Conservation (phyloP, 2,329 filamentous ascomycete species). For the Talaromyces sp. region DNA sequence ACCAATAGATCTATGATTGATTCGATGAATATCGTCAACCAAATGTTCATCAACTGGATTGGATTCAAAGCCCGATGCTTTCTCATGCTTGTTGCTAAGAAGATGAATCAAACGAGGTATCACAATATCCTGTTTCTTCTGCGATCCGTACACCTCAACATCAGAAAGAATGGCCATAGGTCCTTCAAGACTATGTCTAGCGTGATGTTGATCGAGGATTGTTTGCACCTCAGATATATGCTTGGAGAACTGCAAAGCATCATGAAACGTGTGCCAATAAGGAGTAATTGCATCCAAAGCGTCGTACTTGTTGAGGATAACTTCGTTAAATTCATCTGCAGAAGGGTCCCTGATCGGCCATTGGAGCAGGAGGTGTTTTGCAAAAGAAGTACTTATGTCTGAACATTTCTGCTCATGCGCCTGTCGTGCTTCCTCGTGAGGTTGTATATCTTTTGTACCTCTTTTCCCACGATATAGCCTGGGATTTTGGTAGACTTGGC, state of each 20-base stretch:
- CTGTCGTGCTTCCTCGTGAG: conserved; percentile 25
- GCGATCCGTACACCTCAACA: not conserved
- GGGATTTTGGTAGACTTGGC: conserved; percentile 29
- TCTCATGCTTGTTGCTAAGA: not conserved
- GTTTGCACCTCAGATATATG: conserved; percentile 6
- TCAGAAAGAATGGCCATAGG: not conserved
- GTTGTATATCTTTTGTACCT: conserved; percentile 22
- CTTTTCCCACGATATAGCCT: conserved; percentile 20
- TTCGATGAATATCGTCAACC: not conserved
- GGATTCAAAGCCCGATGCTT: not conserved
- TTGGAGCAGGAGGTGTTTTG: conserved; percentile 41
- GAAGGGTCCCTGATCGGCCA: conserved; percentile 45
- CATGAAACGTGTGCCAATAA: conserved; percentile 1
- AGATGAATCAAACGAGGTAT: not conserved
- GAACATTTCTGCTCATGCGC: conserved; percentile 24
- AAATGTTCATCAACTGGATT: not conserved
- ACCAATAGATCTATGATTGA: not conserved
- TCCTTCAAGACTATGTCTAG: not conserved
- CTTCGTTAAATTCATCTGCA: conserved; percentile 24
- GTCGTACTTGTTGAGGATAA: conserved; percentile 22
- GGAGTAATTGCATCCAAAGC: not conserved
- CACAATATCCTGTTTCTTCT: not conserved
- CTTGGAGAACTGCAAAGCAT: not conserved
- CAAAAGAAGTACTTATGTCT: conserved; percentile 38
- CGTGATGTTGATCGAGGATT: not conserved